Evolutionary conservation across 1,284 basidiomycete genomes (phyloP).

Genomic region (Moesziomyces sp.): DNA sequence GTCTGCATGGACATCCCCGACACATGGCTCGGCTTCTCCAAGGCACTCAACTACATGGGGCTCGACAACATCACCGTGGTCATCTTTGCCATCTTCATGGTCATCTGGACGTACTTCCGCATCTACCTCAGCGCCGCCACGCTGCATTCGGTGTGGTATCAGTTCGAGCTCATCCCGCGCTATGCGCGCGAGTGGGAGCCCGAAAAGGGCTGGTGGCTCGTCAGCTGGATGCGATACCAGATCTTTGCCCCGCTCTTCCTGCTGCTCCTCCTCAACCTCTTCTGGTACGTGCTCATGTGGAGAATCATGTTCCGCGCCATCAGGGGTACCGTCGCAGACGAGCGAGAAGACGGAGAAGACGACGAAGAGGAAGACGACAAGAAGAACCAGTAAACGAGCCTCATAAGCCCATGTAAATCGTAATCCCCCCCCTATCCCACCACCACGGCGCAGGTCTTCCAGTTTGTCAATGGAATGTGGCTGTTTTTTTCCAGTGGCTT

Average conservation of each 20-base stretch:
- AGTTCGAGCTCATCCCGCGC: constrained; percentile 79
- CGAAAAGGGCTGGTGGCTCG: constrained; percentile 63
- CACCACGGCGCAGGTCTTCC: no score
- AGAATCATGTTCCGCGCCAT: constrained; percentile 58
- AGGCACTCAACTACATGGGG: constrained; percentile 65
- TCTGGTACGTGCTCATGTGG: constrained; percentile 67
- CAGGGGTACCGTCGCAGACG: constrained; percentile 50
- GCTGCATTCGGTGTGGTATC: constrained; percentile 84
- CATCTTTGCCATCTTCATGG: constrained; percentile 61
- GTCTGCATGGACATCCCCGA: constrained; percentile 98
- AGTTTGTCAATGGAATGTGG: no score
- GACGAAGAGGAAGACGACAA: constrained; percentile 54
- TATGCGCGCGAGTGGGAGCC: constrained; percentile 60
- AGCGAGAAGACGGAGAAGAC: constrained; percentile 63
- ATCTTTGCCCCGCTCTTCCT: constrained; percentile 64
- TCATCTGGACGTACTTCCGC: constrained; percentile 79
- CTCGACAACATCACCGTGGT: constrained; percentile 51
- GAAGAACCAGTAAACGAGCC: constrained; percentile 29
- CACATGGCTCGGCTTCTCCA: constrained; percentile 74
- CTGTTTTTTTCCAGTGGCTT: neutral
- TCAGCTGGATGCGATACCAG: constrained; percentile 65
- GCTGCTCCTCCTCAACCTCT: constrained; percentile 63
- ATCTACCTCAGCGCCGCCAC: constrained; percentile 91
- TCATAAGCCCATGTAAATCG: no score
- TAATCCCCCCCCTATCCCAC: no score